Evolutionary conservation across 257 asterid species (phyloP), one percentile per base, ranked within the genome.

Genomic region (Nicotiana otophora): DNA sequence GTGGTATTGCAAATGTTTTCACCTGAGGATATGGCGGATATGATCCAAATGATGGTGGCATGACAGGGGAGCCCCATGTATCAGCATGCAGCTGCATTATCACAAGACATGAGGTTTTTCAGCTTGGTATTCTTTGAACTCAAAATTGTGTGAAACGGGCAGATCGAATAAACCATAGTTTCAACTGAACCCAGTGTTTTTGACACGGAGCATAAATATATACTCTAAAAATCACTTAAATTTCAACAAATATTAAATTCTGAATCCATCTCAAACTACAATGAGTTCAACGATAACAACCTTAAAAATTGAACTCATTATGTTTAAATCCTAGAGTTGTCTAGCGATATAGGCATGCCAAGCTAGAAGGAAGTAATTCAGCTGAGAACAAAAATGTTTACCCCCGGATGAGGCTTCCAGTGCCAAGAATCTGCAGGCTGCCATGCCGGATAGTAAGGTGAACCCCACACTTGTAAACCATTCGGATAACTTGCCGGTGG

Each of bases 41-140:
- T 31, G 89, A 76, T 76, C 85, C 85, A 28, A 58, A 74, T 17
- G 83, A 66, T 5, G 83, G 85, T 81, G 92, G 85, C 86, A 88
- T 78, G 63, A 87, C 88, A 23, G 91, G 91, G 82, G 91, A 87
- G 63, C 92, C 92, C 92, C 92, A 89, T 65, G 90, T 87, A 81
- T 89, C 88, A 8, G 89, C 91, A 15, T 87, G 86, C 84, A 85
- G 48, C 91, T 88, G 84, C 80, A 83, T 78, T 6, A 64, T 31
- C 10, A 39, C 26, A 15, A 82, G 46, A 66, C 26, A 51, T 8
- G 16, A 26, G 62, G 61, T 14, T 23, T 74, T 75, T 75, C 53
- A 58, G 4, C 2, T n/a, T 75, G 17, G 46, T 51, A 51, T 4
- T 75, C 46, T 26, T 51, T 1, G 46, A 75, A 5, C 26, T 28